Evolutionary conservation across 1,139 yeast genomes (phyloP).

Genomic region (Pichia sp.): DNA sequence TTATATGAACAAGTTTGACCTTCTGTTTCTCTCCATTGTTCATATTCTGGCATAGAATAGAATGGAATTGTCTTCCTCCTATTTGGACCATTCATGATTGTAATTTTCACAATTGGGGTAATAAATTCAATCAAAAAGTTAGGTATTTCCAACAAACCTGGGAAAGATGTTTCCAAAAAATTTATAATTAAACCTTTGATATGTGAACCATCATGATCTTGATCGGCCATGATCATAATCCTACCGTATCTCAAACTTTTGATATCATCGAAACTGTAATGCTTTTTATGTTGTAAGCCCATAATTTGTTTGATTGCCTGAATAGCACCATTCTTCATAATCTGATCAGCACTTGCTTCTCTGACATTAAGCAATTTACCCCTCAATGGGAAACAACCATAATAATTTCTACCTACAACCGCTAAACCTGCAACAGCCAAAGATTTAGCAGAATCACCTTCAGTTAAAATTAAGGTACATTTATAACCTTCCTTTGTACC

Average conservation of each 20-base stretch:
- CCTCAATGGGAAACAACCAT: slow-evolving; percentile 92
- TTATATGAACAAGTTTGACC: slow-evolving; percentile 76
- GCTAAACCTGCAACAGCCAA: slow-evolving; percentile 91
- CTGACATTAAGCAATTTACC: slow-evolving; percentile 94
- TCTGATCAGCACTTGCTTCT: slow-evolving; percentile 93
- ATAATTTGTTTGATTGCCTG: slow-evolving; percentile 92
- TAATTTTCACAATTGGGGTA: slow-evolving; percentile 93
- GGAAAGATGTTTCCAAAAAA: slow-evolving; percentile 88
- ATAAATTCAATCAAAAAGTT: slow-evolving; percentile 91
- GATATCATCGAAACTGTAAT: slow-evolving; percentile 55
- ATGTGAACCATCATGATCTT: slow-evolving; percentile 99
- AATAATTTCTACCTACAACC: slow-evolving; percentile 91
- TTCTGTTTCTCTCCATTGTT: slow-evolving; percentile 82
- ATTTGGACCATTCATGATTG: slow-evolving; percentile 60
- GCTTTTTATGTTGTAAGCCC: slow-evolving; percentile 90
- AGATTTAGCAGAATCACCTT: slow-evolving; percentile 95
- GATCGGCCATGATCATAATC: slow-evolving; percentile 99
- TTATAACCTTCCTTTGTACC: slow-evolving; percentile 90
- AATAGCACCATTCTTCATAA: slow-evolving; percentile 86
- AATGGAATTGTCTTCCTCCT: slow-evolving; percentile 56
- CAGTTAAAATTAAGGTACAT: slow-evolving; percentile 89
- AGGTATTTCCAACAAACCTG: slow-evolving; percentile 84
- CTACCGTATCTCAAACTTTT: slow-evolving; percentile 87
- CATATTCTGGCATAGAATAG: slow-evolving; percentile 95
- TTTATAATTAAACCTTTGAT: slow-evolving; percentile 94